phyloP scores from a whole-genome alignment of 108 stramenopile species.

The Skeletonema menzelii region DNA sequence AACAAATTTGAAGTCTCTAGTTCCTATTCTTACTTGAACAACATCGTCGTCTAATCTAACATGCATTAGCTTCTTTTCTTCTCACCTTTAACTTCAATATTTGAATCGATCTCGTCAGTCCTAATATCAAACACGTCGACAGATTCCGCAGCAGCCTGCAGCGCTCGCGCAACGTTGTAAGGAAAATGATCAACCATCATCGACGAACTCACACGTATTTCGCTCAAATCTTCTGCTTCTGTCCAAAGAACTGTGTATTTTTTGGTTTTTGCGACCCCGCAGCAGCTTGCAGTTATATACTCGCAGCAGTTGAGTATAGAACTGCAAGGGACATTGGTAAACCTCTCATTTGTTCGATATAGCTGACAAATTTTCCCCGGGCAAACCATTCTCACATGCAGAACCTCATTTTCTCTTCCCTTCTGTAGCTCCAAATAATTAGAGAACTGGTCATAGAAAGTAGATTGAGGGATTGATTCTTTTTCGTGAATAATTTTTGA shows the following conservation, averaged over 20 bases:
- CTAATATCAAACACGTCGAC: constrained; percentile 8
- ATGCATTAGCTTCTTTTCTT: background rate
- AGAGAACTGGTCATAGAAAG: constrained; percentile 23
- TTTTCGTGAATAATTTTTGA: constrained; percentile 12
- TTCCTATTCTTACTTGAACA: background rate
- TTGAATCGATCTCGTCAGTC: background rate
- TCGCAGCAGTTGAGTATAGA: constrained; percentile 4
- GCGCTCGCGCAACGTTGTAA: constrained; percentile 30
- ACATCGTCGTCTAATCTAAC: background rate
- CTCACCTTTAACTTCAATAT: background rate
- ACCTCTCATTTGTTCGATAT: constrained; percentile 67
- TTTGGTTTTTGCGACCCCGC: constrained; percentile 4
- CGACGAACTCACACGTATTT: constrained; percentile 30
- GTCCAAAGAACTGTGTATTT: constrained; percentile 36
- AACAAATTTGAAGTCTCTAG: background rate
- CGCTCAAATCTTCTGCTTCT: constrained; percentile 28
- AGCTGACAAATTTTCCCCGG: constrained; percentile 83
- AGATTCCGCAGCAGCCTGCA: constrained; percentile 33
- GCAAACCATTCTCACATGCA: constrained; percentile 53
- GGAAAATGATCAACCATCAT: constrained; percentile 45
- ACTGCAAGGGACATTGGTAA: constrained; percentile 32
- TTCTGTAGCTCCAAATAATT: constrained; percentile 55
- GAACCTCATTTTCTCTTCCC: constrained; percentile 43
- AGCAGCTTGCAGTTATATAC: constrained; percentile 6
- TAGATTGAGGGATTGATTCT: constrained; percentile 17